Conservation (phyloP, 176 grass and related monocot genomes). For the Thalia dealbata region DNA sequence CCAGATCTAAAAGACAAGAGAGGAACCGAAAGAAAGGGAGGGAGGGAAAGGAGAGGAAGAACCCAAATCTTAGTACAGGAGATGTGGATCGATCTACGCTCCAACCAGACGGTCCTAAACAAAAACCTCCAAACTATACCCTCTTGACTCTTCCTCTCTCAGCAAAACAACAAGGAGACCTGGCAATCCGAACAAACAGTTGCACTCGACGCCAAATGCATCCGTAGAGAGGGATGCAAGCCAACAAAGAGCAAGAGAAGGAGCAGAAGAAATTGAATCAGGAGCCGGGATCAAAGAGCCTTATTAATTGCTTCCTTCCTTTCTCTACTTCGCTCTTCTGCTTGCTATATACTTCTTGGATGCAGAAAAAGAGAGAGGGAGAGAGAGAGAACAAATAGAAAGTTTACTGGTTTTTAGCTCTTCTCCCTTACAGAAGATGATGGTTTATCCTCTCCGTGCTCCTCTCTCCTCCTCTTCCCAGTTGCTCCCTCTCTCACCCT, state of each 20-base stretch:
- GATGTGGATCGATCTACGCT: background rate
- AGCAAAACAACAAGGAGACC: background rate
- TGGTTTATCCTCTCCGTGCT: too few relatives aligned
- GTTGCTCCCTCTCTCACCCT: too few relatives aligned
- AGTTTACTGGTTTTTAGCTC: too few relatives aligned
- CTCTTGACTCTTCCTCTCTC: background rate
- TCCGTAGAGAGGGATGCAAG: background rate
- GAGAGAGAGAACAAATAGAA: too few relatives aligned
- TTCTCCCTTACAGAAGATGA: too few relatives aligned
- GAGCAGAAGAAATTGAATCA: too few relatives aligned
- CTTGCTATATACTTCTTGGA: too few relatives aligned
- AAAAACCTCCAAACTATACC: conserved; percentile 3
- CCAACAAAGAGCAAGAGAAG: background rate
- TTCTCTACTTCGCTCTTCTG: too few relatives aligned
- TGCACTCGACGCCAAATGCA: background rate
- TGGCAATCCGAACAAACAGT: background rate
- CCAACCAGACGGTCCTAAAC: background rate
- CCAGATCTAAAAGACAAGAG: conserved; percentile 15
- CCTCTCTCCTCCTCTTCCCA: too few relatives aligned
- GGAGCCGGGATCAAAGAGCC: too few relatives aligned
- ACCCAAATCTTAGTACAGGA: background rate
- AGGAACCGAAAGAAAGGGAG: background rate
- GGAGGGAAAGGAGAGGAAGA: background rate
- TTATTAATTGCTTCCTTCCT: too few relatives aligned
- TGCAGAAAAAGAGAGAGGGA: too few relatives aligned